Base-by-base conservation (phyloP, 1,284 basidiomycete species). In the Ustilago curta region DNA sequence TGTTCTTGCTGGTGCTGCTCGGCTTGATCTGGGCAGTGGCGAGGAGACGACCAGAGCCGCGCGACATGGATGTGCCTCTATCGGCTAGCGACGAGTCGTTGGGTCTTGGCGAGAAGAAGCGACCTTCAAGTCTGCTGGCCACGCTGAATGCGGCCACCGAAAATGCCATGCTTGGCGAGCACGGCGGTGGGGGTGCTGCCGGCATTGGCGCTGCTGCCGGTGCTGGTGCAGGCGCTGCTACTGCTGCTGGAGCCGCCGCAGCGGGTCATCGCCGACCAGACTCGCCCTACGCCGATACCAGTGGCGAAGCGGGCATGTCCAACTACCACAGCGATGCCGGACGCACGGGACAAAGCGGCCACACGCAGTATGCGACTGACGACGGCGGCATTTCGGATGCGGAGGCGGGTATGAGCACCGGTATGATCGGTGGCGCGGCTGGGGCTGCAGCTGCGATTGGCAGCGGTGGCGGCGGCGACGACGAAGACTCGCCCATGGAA, bases 21-120 rank as follows among this genome's bases (percentile, higher is more conserved):
- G 94, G 93, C 50, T 91, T 98, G 49, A 87, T 98, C 44, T 93
- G 94, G 91, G 91, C 94, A 0, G 88, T 97, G 14, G 91, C 94
- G 84, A 91, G 92, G 23, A 88, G 93, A 55, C 67, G 69, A 43
- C 67, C 73, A n/a, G 70, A 76, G 55, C 50, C 62, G 9, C 58
- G 65, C 40, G 54, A 70, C 43, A 53, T 74, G 55, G 78, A 59
- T 49, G 74, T 77, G 39, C 74, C 72, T 7, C 27, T 76, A 29
- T 70, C 69, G 37, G 63, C 66, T 11, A 77, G 76, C 49, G 76
- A 82, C 44, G 80, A 82, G 8, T 66, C 68, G 37, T 63, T 80
- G 8, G 77, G 61, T 40, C 60, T 57, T 37, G 76, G 70, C 45
- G 73, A 79, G 55, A 76, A 82, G 68, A 79, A 71, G 56, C 55